Evolutionary conservation across 768 basidiomycete species (phyloP), one percentile per base, ranked within the genome.

Genomic region (Ephemerocybe angulata): DNA sequence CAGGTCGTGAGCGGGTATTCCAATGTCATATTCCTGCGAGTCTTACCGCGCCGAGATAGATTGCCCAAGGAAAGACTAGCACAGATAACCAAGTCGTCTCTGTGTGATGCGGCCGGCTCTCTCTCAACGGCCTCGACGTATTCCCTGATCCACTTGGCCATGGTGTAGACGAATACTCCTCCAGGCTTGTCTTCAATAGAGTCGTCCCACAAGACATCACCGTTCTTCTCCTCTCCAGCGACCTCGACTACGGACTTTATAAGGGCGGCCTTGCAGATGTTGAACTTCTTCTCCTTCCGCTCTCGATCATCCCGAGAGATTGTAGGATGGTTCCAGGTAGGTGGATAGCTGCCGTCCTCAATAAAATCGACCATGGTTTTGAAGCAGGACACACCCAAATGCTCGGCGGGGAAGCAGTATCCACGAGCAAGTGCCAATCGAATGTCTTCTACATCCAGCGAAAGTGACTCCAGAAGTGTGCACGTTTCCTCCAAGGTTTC

Each of bases 181-280:
- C 87, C 86, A 4, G 86, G 84, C 38, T 75, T 67, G 17, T 67
- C 72, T 28, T 73, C 68, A 47, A 83, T 80, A 19, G 76, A 79
- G 41, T 82, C 79, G 59, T 87, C 84, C 85, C 89, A 92, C n/a
- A 93, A 72, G 7, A 86, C 80, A 48, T 90, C 85, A 57, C 80
- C 81, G 59, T 90, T 92, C 59, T 79, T 82, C 58, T 88, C 87
- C 65, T 92, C 88, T 35, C 90, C 91, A 8, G 90, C 83, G 37
- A 89, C 83, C 63, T 93, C 92, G 27, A 95, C 90, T 15, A 94
- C 81, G 2, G 87, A 82, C 62, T 93, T 92, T 68, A 93, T 86
- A 8, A 93, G 74, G 0, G 90, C 91, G 3, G 86, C 88, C 70
- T 94, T 95, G 72, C 90, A 91, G 27, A 86, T 80, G 60, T 85